A percentile compares a stretch with the other conserved stretches of the same genome.
These are phyloP conservation scores for Epichloe hybrida DNA, from an alignment of 2,329 filamentous ascomycete species.

Conservation along the genomic window DNA sequence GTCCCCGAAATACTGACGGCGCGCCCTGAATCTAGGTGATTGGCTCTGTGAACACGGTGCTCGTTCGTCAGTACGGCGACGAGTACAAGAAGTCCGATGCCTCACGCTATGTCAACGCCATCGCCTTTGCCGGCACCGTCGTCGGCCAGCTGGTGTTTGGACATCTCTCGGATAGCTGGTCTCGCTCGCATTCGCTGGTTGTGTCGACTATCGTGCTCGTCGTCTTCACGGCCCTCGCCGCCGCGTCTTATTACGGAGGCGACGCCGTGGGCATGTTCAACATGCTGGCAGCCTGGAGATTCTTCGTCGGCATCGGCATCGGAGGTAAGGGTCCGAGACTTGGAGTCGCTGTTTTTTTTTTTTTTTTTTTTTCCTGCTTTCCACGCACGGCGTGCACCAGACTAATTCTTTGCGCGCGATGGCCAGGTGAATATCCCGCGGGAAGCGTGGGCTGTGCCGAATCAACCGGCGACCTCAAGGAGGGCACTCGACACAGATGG, in stretches of 20 bases:
- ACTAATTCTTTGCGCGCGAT: too few species aligned
- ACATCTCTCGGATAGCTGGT: slow-evolving; percentile 70
- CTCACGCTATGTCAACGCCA: slow-evolving; percentile 61
- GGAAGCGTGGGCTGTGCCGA: slow-evolving; percentile 69
- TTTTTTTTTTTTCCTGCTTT: too few species aligned
- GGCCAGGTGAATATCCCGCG: slow-evolving; percentile 57
- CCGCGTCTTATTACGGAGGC: slow-evolving; percentile 66
- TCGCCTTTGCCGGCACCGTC: slow-evolving; percentile 79
- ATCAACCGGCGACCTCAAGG: slow-evolving; percentile 67
- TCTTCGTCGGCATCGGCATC: slow-evolving; percentile 71
- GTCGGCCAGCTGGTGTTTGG: slow-evolving; percentile 72
- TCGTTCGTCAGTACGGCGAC: slow-evolving; percentile 52
- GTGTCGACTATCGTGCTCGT: slow-evolving; percentile 73
- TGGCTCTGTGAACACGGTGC: slow-evolving; percentile 70
- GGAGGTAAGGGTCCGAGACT: slow-evolving; percentile 32
- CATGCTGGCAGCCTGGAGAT: slow-evolving; percentile 65
- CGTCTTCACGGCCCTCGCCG: slow-evolving; percentile 66
- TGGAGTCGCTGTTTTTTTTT: too few species aligned
- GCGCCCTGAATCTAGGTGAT: slow-evolving; percentile 48
- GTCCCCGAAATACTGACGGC: slow-evolving; percentile 3
- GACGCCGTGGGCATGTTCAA: slow-evolving; percentile 59
- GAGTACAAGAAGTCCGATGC: slow-evolving; percentile 57
- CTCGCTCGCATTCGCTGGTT: slow-evolving; percentile 68
- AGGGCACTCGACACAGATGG: slow-evolving; percentile 71
- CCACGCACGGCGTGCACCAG: too few species aligned